Evolutionary conservation across 2,329 filamentous ascomycete genomes (phyloP).

Genomic region (Clonostachys sp.): DNA sequence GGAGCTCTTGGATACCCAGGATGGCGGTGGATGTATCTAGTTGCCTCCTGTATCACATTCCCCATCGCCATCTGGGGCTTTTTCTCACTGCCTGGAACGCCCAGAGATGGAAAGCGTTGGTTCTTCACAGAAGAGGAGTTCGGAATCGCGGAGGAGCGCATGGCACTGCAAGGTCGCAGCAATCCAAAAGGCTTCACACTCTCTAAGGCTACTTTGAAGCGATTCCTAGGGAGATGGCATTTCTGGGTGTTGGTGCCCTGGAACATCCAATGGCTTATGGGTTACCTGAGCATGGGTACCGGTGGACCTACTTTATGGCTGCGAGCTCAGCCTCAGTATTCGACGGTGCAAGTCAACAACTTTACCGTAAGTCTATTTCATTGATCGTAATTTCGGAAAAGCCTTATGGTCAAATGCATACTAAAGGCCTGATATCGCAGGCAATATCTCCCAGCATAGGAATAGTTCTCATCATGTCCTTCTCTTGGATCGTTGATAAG

Average conservation of each 20-base stretch:
- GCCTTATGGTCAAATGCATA: background rate
- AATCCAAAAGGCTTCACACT: background rate
- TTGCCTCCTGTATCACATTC: slow-evolving; percentile 48
- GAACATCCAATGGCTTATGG: background rate
- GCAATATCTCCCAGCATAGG: background rate
- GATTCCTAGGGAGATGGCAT: background rate
- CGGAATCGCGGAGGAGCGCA: background rate
- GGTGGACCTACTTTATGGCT: background rate
- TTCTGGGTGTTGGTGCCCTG: background rate
- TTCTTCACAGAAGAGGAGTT: slow-evolving; percentile 1
- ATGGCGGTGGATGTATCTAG: slow-evolving; percentile 55
- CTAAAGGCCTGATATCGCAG: background rate
- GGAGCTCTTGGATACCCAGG: slow-evolving; percentile 38
- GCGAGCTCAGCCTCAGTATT: background rate
- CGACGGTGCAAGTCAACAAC: background rate
- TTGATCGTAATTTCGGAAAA: too few relatives aligned
- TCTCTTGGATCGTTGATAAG: background rate
- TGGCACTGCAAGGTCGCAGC: background rate
- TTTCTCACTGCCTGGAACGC: slow-evolving; percentile 42
- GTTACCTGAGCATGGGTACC: background rate
- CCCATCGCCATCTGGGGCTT: slow-evolving; percentile 45
- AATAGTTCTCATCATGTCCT: background rate
- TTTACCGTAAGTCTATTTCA: background rate
- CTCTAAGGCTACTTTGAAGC: background rate
- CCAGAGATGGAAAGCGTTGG: slow-evolving; percentile 4